These are phyloP conservation scores for Claviceps humidiphila DNA, from an alignment of 2,329 filamentous ascomycete genomes.

Conservation along the genomic window DNA sequence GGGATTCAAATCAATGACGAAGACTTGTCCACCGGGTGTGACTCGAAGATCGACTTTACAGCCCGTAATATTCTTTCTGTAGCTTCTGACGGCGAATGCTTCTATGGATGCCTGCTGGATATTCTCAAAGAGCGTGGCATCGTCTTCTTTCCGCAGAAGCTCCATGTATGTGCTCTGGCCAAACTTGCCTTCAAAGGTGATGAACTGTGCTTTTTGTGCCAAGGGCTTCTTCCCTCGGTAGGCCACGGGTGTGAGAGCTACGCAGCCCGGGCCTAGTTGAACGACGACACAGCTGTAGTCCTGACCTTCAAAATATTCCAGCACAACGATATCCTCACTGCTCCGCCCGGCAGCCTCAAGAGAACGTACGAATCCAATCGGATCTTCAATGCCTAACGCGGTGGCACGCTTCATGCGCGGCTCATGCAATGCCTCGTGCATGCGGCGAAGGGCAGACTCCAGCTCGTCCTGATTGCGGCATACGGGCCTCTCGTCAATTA, in stretches of 20 bases:
- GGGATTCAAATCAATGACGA: constrained; percentile 1
- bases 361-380: not conserved
- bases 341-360: not conserved
- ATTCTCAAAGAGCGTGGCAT: not conserved
- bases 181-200: constrained; percentile 1
- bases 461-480: not conserved
- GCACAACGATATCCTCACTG: not conserved
- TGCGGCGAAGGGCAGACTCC: not conserved
- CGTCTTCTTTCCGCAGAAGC: not conserved
- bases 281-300: not conserved
- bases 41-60: not conserved
- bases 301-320: not conserved
- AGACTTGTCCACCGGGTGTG: not conserved
- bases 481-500: not conserved
- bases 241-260: not conserved
- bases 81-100: not conserved
- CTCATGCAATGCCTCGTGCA: not conserved
- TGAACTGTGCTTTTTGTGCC: not conserved
- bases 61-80: not conserved
- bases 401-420: not conserved
- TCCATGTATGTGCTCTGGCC: not conserved
- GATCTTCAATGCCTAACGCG: not conserved
- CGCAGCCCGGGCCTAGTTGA: not conserved
- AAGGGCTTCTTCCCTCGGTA: not conserved
- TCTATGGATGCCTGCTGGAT: not conserved